Evolutionary conservation across 148 eudicot species (phyloP), one percentile per base, ranked within the genome.

Genomic region (Persicaria maculosa): DNA sequence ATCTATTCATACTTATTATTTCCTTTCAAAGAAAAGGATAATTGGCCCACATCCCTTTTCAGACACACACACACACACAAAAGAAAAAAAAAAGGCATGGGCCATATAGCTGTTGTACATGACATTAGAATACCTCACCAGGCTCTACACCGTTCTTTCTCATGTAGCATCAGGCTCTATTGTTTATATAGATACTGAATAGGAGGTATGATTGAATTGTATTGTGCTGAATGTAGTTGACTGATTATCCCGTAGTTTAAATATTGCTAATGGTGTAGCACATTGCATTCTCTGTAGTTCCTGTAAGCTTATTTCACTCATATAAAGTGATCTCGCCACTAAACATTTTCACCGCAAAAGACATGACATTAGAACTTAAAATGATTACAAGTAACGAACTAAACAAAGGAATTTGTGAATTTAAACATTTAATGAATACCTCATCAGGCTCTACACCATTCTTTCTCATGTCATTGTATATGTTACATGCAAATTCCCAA

Each of bases 401-500:
- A 9, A 20, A 7, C 12, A 58, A 58, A 58, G 64, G 64, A 58
- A 64, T 5, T 64, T 36, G 16, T 64, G 53, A 48, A 70, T 47
- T 70, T 48, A 70, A 25, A 50, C n/a, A 67, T 74, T 57, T 73
- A 50, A 59, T 19, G 64, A 4, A 47, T 87, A 95, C 99, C 93
- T 92, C 99, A 82, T 95, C 99, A 61, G 97, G 97, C 76, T 84
- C 75, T 14, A 95, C 86, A 73, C 92, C 97, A 64, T 88, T 92
- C 78, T 62, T 86, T 71, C 77, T 92, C 96, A 95, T 95, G 80
- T 92, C 97, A 79, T 81, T 79, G 74, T 87, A 95, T 47, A 95
- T 84, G 14, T 86, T 83, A 84, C 93, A 90, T 43, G 99, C 99
- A 78, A 95, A 92, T 67, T 86, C 91, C 99, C 99, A 95, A 80